phyloP scores from a whole-genome alignment of 768 basidiomycete species.

The Naganishia randhawae region DNA sequence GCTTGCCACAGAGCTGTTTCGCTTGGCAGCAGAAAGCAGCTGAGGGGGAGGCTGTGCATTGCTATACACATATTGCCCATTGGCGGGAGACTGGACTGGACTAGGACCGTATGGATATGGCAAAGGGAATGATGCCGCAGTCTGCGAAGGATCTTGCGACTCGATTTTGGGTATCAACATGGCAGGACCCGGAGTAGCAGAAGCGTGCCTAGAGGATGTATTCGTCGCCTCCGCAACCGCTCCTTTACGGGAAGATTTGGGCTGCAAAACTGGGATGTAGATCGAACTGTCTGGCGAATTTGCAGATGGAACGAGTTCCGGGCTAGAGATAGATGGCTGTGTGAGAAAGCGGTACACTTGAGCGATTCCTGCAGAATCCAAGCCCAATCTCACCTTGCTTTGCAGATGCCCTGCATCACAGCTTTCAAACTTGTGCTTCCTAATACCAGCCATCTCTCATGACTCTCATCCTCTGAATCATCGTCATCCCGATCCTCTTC shows the following conservation, averaged over 20 bases:
- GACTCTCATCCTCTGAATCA: constrained; percentile 41
- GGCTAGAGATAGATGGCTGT: neutral
- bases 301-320: constrained; percentile 12
- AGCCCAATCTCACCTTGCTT: constrained; percentile 30
- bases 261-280: constrained; percentile 7
- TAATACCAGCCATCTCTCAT: constrained; percentile 35
- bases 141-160: neutral
- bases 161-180: constrained; percentile 8
- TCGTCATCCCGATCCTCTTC: constrained; percentile 42
- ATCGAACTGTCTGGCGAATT: constrained; percentile 6
- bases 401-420: constrained; percentile 17
- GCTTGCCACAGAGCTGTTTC: neutral
- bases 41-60: neutral
- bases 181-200: constrained; percentile 3
- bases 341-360: neutral
- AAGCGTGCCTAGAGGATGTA: neutral
- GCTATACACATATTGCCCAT: constrained; percentile 1
- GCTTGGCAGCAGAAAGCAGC: neutral
- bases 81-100: neutral
- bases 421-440: constrained; percentile 24
- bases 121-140: neutral
- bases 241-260: neutral
- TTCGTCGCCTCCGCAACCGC: neutral
- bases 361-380: neutral
- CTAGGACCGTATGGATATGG: constrained; percentile 9